Base-by-base conservation (phyloP, 257 asterid genomes). In the Leonotis leonurus region DNA sequence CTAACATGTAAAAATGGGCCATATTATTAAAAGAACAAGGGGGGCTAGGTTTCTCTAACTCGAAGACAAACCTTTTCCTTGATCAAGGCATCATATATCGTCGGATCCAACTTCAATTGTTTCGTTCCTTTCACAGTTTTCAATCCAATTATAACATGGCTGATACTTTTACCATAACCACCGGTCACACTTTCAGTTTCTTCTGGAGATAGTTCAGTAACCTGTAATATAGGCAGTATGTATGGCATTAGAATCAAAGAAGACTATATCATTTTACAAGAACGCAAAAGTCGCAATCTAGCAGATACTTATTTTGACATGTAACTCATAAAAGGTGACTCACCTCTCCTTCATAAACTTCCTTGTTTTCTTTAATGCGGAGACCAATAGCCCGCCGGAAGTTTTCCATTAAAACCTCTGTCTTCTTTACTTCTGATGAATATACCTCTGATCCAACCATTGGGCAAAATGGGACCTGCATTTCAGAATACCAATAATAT, bases 401-500 rank as follows among this genome's bases (percentile, higher is more conserved):
- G 62, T 84, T 84, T 68, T 92, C 98, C 98, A 92, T 92, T 56
- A 92, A 75, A 65, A 92, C 84, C 83, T 92, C 98, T 4, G 98
- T 88, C 78, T 88, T 92, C 85, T 92, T 92, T 36, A 92, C 98
- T 80, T 92, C 98, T 4, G 98, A 85, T 39, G 98, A 92, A 75
- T 86, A 92, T 26, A 92, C 98, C 80, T 92, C 97, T n/a, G 98
- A 92, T 41, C 98, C 97, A 60, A 92, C 98, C 98, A 92, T 92
- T 32, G 98, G 98, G 70, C 98, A 92, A 79, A 92, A 92, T 5
- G 98, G 98, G 45, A 91, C 95, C 98, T 91, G 73, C 65, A 72
- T 40, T 13, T 46, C 55, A 30, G 22, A 67, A 75, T 63, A 26
- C 44, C 22, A 53, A 24, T 45, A 14, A 6, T 29, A 44, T 44